These are phyloP conservation scores for Berkeleyomyces rouxiae DNA, from an alignment of 2,329 filamentous ascomycete genomes.

Conservation along the genomic window DNA sequence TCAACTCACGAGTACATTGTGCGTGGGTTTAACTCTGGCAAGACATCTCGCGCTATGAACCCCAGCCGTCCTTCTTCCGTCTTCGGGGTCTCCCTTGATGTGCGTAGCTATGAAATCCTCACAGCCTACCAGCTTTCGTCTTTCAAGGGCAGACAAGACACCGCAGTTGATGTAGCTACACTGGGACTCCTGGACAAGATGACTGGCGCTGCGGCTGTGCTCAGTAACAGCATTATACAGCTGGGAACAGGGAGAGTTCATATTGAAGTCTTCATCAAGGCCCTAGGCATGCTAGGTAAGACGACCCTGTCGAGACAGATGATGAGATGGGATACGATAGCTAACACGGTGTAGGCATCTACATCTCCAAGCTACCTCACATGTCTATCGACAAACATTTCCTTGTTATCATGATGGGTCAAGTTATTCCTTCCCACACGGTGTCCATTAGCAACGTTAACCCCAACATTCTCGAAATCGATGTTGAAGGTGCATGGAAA, in stretches of 20 bases:
- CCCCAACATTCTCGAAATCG: slow-evolving; percentile 53
- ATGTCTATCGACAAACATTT: slow-evolving; percentile 48
- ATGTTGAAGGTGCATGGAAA: slow-evolving; percentile 62
- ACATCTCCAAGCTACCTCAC: slow-evolving; percentile 50
- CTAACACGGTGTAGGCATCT: slow-evolving; percentile 42
- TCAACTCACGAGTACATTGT: slow-evolving; percentile 47
- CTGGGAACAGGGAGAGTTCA: slow-evolving; percentile 38
- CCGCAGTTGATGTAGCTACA: slow-evolving; percentile 41
- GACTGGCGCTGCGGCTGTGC: slow-evolving; percentile 68
- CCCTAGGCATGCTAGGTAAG: slow-evolving; percentile 56
- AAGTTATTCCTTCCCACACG: slow-evolving; percentile 48
- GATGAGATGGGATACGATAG: not conserved
- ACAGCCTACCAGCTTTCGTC: slow-evolving; percentile 51
- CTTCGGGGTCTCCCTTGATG: slow-evolving; percentile 44
- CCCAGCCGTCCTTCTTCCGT: slow-evolving; percentile 30
- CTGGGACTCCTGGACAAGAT: slow-evolving; percentile 76
- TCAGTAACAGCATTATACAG: slow-evolving; percentile 39
- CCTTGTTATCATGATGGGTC: slow-evolving; percentile 57
- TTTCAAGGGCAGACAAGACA: slow-evolving; percentile 30
- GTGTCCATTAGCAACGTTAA: slow-evolving; percentile 41
- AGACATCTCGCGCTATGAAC: slow-evolving; percentile 37
- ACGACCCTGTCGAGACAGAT: slow-evolving; percentile 10
- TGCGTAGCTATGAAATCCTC: slow-evolving; percentile 64
- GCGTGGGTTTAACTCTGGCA: slow-evolving; percentile 51
- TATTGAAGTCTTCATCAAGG: slow-evolving; percentile 58